Evolutionary conservation across 1,284 basidiomycete genomes (phyloP), one percentile per base, ranked within the genome.

Genomic region (Xerocomus alliaceus): DNA sequence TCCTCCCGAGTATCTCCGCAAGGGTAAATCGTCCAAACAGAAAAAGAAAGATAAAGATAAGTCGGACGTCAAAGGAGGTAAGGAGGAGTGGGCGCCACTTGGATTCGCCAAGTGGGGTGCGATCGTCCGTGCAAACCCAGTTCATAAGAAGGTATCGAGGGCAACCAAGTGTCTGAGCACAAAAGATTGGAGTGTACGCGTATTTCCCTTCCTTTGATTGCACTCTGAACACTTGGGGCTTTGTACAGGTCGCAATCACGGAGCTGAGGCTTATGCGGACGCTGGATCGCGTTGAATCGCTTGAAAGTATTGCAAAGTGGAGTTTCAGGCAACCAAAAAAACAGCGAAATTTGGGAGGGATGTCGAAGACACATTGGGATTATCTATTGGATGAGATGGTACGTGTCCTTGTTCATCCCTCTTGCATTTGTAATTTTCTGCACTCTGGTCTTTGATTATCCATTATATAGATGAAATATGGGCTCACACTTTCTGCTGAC

Each of bases 331-430:
- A 99, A 71, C 94, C 95, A 2, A 98, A 97, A 80, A 97, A 97
- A 77, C 93, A 96, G 69, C 85, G 93, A 56, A 91, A 89, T 11
- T 79, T 89, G 18, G 94, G 94, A 11, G 87, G 89, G 3, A 77
- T 93, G 37, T 81, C 83, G 8, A 98, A 98, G 77, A 87, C 91
- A 0, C 95, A 98, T 70, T 97, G 95, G 94, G 97, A 99, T 76
- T 93, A 95, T 76, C 80, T 99, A 32, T 79, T 99, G 73, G 97
- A 99, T 64, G 97, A 99, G 79, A 95, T 98, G 94, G 94, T 93
- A 62, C 69, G 85, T 80, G 26, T 50, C 24, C 48, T 60, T 51
- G 24, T 37, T 39, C 34, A 51, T 46, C 18, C 47, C 11, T 53
- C 46, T 37, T 39, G 32, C 20, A 26, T 22, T 46, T n/a, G 17